Evolutionary conservation across 371 early-diverging fungal genomes (phyloP), one percentile per base, ranked within the genome.

Genomic region (Mortierella sp.): DNA sequence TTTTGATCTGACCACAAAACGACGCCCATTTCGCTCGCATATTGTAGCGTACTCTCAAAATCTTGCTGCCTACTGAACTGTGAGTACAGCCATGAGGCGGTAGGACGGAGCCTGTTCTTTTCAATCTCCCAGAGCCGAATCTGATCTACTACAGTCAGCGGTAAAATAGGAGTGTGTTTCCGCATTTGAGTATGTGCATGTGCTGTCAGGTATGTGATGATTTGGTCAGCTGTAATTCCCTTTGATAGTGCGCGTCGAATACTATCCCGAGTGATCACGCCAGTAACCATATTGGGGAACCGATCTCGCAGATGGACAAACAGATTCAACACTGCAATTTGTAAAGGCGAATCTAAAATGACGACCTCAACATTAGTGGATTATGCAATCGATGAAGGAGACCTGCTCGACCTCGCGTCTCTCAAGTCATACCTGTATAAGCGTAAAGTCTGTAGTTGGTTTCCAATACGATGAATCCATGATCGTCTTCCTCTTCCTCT

Each of bases 111-210:
- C 36, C 99, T 88, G 72, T 99, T 96, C 74, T 95, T 90, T 83
- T 99, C 99, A 85, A 94, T 92, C 84, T 99, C 99, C 99, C 99
- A 99, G 67, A 99, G 84, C 43, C 94, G 87, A 40, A 99, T 95
- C 85, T 99, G 99, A 86, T 98, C 99, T 0, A 96, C 90, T 4
- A 99, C 97, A 1, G 98, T 97, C 15, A 93, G 74, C 0, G 99
- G 99, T 57, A 99, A 76, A n/a, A 96, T 85, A 0, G 97, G 96
- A 4, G 85, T 90, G 68, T 87, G 85, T 84, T 94, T 93, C 72
- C 87, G 87, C 96, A 98, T 96, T 73, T 96, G 94, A 19, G 96
- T 94, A 82, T 98, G 98, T 0, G 98, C 97, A 76, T 98, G 96
- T 11, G 93, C 87, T 16, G 90, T 90, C 57, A 98, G 85, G 76